Evolutionary conservation across 441 rosid genomes (phyloP).

Genomic region (Adansonia grandidieri): DNA sequence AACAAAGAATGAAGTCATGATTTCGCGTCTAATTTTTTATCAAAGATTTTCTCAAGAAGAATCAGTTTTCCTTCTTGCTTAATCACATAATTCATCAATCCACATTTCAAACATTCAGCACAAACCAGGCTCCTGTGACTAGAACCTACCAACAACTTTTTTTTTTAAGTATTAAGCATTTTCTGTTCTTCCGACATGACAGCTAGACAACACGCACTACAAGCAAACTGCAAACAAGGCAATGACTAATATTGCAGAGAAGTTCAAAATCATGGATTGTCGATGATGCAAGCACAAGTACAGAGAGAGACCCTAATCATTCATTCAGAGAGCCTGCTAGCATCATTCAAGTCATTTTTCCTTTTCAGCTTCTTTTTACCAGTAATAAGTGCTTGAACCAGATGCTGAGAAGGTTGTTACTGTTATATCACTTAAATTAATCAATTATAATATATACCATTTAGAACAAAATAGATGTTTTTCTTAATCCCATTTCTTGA

Average conservation of each 20-base stretch:
- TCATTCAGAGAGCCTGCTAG: neutral
- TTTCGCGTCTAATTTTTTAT: neutral
- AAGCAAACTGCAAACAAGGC: conserved; percentile 2
- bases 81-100: neutral
- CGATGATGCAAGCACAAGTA: neutral
- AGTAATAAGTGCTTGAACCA: neutral
- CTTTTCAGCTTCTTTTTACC: neutral
- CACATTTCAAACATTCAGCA: conserved; percentile 8
- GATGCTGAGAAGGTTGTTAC: conserved; percentile 7
- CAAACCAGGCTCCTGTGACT: neutral
- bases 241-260: neutral
- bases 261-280: neutral
- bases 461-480: neutral
- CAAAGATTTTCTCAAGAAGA: conserved; percentile 11
- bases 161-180: neutral
- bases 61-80: conserved; percentile 11
- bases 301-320: neutral
- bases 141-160: neutral
- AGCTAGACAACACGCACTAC: neutral
- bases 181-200: neutral
- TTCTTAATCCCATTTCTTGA: neutral
- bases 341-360: neutral
- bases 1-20: neutral
- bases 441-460: neutral
- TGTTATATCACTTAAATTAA: neutral